phyloP scores from a whole-genome alignment of 1,139 yeast genomes.

The Suhomyces terraborum region DNA sequence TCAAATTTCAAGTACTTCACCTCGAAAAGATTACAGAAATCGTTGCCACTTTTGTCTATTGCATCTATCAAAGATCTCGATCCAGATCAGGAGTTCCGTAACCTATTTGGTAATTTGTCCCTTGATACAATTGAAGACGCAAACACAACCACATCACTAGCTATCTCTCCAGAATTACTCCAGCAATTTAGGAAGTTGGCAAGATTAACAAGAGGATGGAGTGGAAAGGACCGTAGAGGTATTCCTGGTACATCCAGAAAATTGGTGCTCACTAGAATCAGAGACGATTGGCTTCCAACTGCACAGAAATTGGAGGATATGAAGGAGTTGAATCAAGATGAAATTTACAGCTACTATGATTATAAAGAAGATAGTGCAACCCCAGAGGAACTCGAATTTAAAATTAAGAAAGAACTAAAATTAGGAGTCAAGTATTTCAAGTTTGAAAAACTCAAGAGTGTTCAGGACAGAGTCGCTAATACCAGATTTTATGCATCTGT shows the following conservation, averaged over 20 bases:
- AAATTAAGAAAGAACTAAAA: constrained; percentile 47
- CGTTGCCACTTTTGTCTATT: constrained; percentile 45
- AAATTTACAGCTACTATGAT: constrained; percentile 42
- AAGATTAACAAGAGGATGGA: constrained; percentile 74
- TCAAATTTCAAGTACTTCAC: constrained; percentile 51
- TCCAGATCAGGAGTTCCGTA: constrained; percentile 76
- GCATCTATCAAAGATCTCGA: constrained; percentile 59
- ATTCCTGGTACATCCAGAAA: constrained; percentile 76
- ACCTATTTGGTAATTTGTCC: constrained; percentile 73
- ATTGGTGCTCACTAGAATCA: constrained; percentile 66
- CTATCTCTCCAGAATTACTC: constrained; percentile 66
- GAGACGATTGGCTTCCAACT: constrained; percentile 83
- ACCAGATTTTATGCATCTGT: constrained; percentile 68
- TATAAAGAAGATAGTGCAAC: constrained; percentile 42
- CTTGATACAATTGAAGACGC: constrained; percentile 72
- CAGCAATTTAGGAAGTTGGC: constrained; percentile 64
- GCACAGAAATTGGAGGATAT: constrained; percentile 61
- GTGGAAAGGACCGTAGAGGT: constrained; percentile 71
- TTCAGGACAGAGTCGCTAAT: constrained; percentile 49
- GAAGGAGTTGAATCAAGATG: constrained; percentile 52
- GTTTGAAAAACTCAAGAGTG: constrained; percentile 45
- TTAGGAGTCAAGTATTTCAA: constrained; percentile 58
- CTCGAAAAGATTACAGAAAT: constrained; percentile 38
- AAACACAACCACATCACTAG: constrained; percentile 59
- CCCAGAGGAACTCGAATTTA: constrained; percentile 32